phyloP scores from a whole-genome alignment of 1,284 basidiomycete species.

The Ganoderma resinaceum region DNA sequence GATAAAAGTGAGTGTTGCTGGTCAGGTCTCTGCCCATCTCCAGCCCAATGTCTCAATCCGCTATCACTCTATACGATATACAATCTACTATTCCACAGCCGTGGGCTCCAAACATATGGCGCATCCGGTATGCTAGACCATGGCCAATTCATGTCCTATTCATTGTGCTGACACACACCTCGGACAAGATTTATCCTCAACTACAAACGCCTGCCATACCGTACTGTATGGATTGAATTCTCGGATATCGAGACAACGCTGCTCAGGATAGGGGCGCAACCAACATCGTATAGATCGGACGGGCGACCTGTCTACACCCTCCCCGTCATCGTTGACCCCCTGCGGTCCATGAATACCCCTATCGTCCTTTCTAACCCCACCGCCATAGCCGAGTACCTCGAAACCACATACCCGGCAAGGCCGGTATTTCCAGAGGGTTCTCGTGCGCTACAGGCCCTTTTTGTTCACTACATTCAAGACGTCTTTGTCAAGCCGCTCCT shows the following conservation, averaged over 20 bases:
- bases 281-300: constrained; percentile 58
- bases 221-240: constrained; percentile 73
- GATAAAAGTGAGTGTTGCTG: constrained; percentile 13
- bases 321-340: constrained; percentile 64
- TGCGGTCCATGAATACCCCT: constrained; percentile 44
- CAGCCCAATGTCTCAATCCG: constrained; percentile 47
- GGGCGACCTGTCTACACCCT: constrained; percentile 69
- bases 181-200: constrained; percentile 68
- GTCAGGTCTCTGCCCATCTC: background rate
- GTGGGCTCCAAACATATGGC: constrained; percentile 79
- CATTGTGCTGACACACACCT: constrained; percentile 12
- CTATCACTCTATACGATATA: constrained; percentile 71
- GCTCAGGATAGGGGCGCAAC: constrained; percentile 62
- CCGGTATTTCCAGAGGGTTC: constrained; percentile 74
- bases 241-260: constrained; percentile 69
- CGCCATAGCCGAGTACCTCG: constrained; percentile 75
- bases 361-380: constrained; percentile 62
- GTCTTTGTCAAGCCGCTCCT: constrained; percentile 70
- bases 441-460: constrained; percentile 68
- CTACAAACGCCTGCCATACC: constrained; percentile 72
- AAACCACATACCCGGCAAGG: constrained; percentile 68
- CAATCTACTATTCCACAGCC: constrained; percentile 65
- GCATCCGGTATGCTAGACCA: constrained; percentile 45
- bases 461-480: constrained; percentile 74
- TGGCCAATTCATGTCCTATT: background rate